These are phyloP conservation scores for Cystobasidium tubakii DNA, from an alignment of 768 basidiomycete genomes.

Conservation along the genomic window DNA sequence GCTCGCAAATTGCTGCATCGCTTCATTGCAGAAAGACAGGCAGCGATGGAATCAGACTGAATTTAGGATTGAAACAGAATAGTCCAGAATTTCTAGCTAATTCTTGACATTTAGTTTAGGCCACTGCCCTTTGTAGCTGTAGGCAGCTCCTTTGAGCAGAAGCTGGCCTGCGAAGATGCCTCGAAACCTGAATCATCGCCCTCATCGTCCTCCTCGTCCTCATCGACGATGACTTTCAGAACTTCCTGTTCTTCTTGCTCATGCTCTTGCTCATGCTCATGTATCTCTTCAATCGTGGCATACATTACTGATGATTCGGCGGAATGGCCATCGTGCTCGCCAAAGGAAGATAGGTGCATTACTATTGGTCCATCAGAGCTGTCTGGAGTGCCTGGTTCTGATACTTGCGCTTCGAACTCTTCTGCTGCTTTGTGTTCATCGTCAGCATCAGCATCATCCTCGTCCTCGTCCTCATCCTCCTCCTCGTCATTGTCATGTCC, in stretches of 20 bases:
- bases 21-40: no score
- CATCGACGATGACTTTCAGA: background rate
- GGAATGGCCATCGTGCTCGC: background rate
- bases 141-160: background rate
- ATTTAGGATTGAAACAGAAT: no score
- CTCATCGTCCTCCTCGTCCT: constrained; percentile 1
- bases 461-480: constrained; percentile 2
- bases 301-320: background rate
- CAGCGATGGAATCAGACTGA: no score
- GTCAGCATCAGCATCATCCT: background rate
- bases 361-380: background rate
- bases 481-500: background rate
- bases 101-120: no score
- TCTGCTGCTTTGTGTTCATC: background rate
- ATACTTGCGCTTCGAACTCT: background rate
- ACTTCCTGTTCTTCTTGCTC: background rate
- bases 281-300: background rate
- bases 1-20: no score
- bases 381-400: background rate
- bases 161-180: background rate
- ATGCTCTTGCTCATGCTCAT: constrained; percentile 4
- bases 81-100: no score
- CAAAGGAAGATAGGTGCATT: background rate
- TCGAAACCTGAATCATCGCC: constrained; percentile 7
- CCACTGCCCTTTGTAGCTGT: background rate